These are phyloP conservation scores for Lichtheimia ornata DNA, from an alignment of 371 early-diverging fungal genomes.

Conservation along the genomic window DNA sequence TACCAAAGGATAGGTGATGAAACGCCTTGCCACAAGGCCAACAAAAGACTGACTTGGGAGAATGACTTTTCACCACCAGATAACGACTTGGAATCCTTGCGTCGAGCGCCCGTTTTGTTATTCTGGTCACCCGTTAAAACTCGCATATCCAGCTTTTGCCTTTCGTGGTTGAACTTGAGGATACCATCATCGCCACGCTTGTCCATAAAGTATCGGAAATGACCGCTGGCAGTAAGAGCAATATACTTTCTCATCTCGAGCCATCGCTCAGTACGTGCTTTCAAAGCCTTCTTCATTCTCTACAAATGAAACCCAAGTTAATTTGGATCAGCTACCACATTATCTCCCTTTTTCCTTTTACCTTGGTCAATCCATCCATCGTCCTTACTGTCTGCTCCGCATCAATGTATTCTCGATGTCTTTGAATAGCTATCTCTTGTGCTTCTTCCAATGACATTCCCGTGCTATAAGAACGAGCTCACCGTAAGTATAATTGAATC, in stretches of 20 bases:
- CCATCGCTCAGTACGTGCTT: slow-evolving; percentile 67
- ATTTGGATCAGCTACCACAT: too few species aligned
- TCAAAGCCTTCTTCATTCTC: slow-evolving; percentile 58
- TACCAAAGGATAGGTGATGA: slow-evolving; percentile 91
- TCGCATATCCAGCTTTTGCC: slow-evolving; percentile 68
- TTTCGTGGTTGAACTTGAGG: slow-evolving; percentile 81
- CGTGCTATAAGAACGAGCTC: slow-evolving; percentile 27
- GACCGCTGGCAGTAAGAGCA: slow-evolving; percentile 67
- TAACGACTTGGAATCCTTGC: slow-evolving; percentile 89
- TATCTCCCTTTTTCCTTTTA: slow-evolving; percentile 14
- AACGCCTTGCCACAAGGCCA: slow-evolving; percentile 97
- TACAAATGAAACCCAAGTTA: slow-evolving; percentile 3
- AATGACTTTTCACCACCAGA: slow-evolving; percentile 99
- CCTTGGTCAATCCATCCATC: slow-evolving; percentile 51
- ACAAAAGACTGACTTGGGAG: slow-evolving; percentile 94
- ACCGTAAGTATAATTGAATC: too few species aligned
- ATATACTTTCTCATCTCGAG: slow-evolving; percentile 71
- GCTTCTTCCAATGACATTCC: slow-evolving; percentile 46
- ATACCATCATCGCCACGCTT: slow-evolving; percentile 89
- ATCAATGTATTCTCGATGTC: slow-evolving; percentile 51
- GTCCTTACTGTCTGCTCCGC: slow-evolving; percentile 57
- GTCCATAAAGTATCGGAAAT: slow-evolving; percentile 74
- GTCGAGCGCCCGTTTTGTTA: slow-evolving; percentile 36
- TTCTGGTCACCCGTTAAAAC: slow-evolving; percentile 53
- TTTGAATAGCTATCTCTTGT: slow-evolving; percentile 47